phyloP scores from a whole-genome alignment of 805 yeast genomes.

The Lipomyces anomalus region DNA sequence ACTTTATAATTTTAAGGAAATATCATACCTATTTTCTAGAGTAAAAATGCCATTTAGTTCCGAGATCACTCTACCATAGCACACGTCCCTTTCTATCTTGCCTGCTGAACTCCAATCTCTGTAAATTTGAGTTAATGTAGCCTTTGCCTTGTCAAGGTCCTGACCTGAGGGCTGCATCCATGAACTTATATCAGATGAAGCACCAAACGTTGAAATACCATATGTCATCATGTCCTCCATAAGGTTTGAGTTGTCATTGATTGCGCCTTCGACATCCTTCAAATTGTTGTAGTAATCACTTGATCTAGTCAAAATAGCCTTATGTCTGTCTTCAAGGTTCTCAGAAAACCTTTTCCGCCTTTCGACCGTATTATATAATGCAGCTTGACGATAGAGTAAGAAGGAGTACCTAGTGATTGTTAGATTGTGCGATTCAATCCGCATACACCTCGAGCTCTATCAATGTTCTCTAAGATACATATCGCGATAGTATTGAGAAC shows the following conservation, averaged over 20 bases:
- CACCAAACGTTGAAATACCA: slow-evolving; percentile 24
- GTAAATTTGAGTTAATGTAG: slow-evolving; percentile 56
- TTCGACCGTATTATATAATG: slow-evolving; percentile 8
- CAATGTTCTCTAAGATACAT: not conserved
- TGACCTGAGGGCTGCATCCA: slow-evolving; percentile 17
- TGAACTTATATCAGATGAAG: slow-evolving; percentile 21
- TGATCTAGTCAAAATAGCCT: slow-evolving; percentile 3
- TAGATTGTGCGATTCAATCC: not conserved
- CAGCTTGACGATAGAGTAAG: slow-evolving; percentile 15
- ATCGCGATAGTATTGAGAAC: too few relatives aligned
- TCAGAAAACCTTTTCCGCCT: slow-evolving; percentile 5
- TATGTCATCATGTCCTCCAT: slow-evolving; percentile 23
- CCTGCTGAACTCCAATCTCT: slow-evolving; percentile 68
- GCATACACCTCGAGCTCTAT: too few relatives aligned
- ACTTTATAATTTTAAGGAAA: not conserved
- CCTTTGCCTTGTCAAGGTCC: slow-evolving; percentile 13
- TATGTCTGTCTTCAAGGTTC: slow-evolving; percentile 5
- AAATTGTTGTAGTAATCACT: slow-evolving; percentile 8
- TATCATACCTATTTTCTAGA: slow-evolving; percentile 6
- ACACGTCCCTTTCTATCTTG: slow-evolving; percentile 46
- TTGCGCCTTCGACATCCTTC: slow-evolving; percentile 3
- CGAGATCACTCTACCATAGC: slow-evolving; percentile 46
- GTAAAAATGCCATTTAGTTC: slow-evolving; percentile 39
- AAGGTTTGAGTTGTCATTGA: slow-evolving; percentile 24
- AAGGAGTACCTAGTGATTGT: slow-evolving; percentile 13